Percentiles rank a stretch among this genome's conserved stretches.
phyloP scores from a whole-genome alignment of 768 basidiomycete genomes.

The Mycena maculata region DNA sequence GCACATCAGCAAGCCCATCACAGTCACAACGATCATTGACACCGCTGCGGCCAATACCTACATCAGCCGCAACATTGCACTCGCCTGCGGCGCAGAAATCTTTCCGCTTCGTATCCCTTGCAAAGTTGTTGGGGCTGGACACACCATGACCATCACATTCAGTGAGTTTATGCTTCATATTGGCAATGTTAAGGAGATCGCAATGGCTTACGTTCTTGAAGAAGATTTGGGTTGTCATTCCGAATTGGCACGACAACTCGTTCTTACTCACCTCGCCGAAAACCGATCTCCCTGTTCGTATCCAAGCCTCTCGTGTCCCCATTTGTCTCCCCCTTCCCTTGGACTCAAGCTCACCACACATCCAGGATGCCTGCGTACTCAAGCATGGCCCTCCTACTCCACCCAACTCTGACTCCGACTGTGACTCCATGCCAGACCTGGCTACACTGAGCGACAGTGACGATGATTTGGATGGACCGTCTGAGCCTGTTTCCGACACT shows the following conservation, averaged over 20 bases:
- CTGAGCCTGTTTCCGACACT: too few relatives aligned
- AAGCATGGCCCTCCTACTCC: too few relatives aligned
- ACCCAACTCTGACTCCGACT: too few relatives aligned
- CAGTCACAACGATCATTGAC: conserved; percentile 25
- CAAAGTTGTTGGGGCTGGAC: conserved; percentile 28
- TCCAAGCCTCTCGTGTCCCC: conserved; percentile 11
- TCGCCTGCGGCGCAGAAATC: not conserved
- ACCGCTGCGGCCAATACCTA: conserved; percentile 28
- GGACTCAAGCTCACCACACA: too few relatives aligned
- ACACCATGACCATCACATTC: too few relatives aligned
- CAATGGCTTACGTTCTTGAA: conserved; percentile 21
- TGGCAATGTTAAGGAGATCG: conserved; percentile 22
- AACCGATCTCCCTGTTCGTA: conserved; percentile 4
- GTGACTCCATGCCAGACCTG: too few relatives aligned
- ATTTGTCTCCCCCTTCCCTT: not conserved
- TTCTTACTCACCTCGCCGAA: conserved; percentile 20
- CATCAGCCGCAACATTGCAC: conserved; percentile 5
- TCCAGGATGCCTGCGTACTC: too few relatives aligned
- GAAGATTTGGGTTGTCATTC: conserved; percentile 3
- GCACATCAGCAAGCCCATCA: not conserved
- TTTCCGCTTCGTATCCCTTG: conserved; percentile 1
- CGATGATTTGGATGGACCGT: too few relatives aligned
- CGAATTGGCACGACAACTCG: conserved; percentile 22
- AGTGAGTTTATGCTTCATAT: conserved; percentile 27
- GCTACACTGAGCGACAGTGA: too few relatives aligned